phyloP scores from a whole-genome alignment of 73 alveolate species.

The Stentor roeselii region DNA sequence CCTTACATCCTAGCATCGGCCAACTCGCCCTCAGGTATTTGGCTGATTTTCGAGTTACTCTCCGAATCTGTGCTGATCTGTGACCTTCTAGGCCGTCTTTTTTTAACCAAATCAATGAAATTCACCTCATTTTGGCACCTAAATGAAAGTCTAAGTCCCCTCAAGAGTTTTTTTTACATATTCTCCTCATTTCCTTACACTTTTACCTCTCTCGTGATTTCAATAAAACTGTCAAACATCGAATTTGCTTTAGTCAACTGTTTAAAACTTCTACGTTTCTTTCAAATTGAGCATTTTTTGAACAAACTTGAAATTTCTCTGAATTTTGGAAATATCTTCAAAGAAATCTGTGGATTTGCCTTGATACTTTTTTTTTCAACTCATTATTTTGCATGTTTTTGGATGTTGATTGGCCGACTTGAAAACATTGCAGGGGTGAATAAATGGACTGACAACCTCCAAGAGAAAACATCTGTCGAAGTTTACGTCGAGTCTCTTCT shows the following conservation, averaged over 20 bases:
- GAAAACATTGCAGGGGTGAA: neutral
- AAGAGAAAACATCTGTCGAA: constrained; percentile 30
- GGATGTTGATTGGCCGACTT: constrained; percentile 37
- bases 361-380: neutral
- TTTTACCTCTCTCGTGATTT: neutral
- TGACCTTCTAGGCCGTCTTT: neutral
- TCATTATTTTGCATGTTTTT: constrained; percentile 40
- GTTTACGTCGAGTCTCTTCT: constrained; percentile 51
- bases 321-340: constrained; percentile 6
- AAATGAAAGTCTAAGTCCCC: neutral
- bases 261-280: constrained; percentile 26
- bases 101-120: neutral
- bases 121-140: neutral
- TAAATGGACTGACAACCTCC: constrained; percentile 21
- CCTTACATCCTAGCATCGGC: neutral
- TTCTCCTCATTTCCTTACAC: constrained; percentile 8
- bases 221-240: neutral
- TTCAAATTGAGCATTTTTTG: constrained; percentile 25
- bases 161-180: neutral
- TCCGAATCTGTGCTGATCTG: neutral
- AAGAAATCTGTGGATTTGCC: neutral
- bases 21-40: neutral
- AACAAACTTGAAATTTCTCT: constrained; percentile 20
- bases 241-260: constrained; percentile 31
- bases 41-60: neutral